Conservation (phyloP, 352 stramenopile genomes). For the Pythium aristosporum region DNA sequence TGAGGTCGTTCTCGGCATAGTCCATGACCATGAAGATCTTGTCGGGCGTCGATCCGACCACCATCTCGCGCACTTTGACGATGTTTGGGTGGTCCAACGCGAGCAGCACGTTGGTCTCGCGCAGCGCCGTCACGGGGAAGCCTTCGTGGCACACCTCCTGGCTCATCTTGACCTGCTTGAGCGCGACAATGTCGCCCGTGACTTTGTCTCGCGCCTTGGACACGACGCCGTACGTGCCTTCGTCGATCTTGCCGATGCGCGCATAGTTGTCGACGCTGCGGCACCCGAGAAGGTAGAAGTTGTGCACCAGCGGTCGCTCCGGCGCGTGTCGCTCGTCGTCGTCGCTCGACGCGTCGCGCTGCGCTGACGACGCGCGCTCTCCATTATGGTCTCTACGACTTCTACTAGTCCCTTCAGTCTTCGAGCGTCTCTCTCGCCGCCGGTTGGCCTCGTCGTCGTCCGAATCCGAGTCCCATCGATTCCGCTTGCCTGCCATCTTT, state of each 20-base stretch:
- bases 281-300: slow-evolving; percentile 86
- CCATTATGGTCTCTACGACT: neutral
- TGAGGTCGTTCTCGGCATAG: slow-evolving; percentile 87
- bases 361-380: neutral
- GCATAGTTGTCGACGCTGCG: slow-evolving; percentile 95
- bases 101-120: slow-evolving; percentile 85
- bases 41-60: slow-evolving; percentile 81
- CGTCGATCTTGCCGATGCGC: slow-evolving; percentile 92
- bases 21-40: slow-evolving; percentile 94
- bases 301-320: slow-evolving; percentile 36
- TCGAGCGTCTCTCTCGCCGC: slow-evolving; percentile 2
- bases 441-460: slow-evolving; percentile 29
- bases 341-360: neutral
- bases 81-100: slow-evolving; percentile 87
- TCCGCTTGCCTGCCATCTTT: slow-evolving; percentile 40
- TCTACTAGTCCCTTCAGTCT: neutral
- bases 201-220: slow-evolving; percentile 92
- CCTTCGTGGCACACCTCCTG: slow-evolving; percentile 73
- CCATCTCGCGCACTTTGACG: slow-evolving; percentile 85
- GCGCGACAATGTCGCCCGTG: slow-evolving; percentile 91
- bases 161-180: slow-evolving; percentile 91
- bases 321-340: neutral
- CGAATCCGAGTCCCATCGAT: slow-evolving; percentile 62
- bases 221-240: slow-evolving; percentile 97
- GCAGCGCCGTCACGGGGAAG: slow-evolving; percentile 82